phyloP scores from a whole-genome alignment of 1,284 basidiomycete genomes.

The Rhodotorula sp. region DNA sequence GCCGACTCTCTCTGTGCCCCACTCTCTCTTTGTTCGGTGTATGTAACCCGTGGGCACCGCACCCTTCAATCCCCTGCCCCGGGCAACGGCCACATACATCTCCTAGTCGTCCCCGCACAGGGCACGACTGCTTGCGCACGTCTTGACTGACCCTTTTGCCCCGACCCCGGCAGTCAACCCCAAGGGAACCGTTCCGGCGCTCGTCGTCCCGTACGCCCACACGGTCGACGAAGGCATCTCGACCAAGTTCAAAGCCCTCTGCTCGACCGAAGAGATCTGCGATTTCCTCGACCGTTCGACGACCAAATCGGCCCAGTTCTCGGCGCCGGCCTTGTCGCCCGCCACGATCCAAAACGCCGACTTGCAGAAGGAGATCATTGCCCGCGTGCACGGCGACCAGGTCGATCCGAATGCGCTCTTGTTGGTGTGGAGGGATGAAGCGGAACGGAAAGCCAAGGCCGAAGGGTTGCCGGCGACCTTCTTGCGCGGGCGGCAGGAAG shows the following conservation, averaged over 20 bases:
- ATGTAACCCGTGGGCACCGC: too few relatives aligned
- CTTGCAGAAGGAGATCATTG: constrained; percentile 33
- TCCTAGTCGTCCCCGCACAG: too few relatives aligned
- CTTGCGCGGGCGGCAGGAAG: constrained; percentile 41
- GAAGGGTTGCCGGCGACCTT: constrained; percentile 37
- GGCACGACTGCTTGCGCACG: too few relatives aligned
- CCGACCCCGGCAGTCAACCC: constrained; percentile 20
- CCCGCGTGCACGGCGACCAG: constrained; percentile 33
- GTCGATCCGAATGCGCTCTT: constrained; percentile 42
- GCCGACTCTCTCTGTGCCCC: neutral
- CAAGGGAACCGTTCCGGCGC: constrained; percentile 27
- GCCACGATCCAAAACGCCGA: constrained; percentile 37
- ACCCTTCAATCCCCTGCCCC: too few relatives aligned
- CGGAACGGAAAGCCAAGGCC: constrained; percentile 36
- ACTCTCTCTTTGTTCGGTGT: too few relatives aligned
- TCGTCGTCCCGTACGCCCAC: constrained; percentile 42
- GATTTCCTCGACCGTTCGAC: constrained; percentile 41
- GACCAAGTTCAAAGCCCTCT: constrained; percentile 42
- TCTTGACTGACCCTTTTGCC: neutral
- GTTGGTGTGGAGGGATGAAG: constrained; percentile 33
- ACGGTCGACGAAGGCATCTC: constrained; percentile 37
- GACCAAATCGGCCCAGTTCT: constrained; percentile 14
- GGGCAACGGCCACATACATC: too few relatives aligned
- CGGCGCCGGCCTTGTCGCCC: constrained; percentile 38
- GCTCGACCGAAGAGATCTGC: constrained; percentile 25